A percentile compares a stretch with the other conserved stretches of the same genome.
Conservation (phyloP, 345 rosid species). For the Xanthoceras sorbifolium region DNA sequence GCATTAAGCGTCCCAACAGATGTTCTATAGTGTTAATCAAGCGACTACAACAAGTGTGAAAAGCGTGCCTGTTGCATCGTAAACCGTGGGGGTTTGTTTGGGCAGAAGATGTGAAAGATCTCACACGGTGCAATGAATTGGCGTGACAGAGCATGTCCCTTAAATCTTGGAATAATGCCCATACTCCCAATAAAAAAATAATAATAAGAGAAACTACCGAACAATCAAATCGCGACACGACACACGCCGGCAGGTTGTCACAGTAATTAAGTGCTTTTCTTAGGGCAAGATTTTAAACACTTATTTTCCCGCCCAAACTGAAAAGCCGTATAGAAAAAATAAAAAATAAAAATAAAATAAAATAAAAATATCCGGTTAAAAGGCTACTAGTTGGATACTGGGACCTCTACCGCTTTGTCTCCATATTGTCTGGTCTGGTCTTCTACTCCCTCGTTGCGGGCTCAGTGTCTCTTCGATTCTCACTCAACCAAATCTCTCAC, state of each 20-base stretch:
- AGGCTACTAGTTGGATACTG: neutral
- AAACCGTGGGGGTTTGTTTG: no score
- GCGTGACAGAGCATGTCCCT: neutral
- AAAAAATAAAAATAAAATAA: neutral
- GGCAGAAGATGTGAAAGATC: no score
- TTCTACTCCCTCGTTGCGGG: neutral
- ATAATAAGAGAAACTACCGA: neutral
- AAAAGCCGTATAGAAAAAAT: neutral
- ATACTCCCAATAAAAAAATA: neutral
- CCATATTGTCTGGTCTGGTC: neutral
- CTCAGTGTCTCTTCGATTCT: neutral
- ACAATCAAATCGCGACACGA: neutral
- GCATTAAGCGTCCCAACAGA: no score
- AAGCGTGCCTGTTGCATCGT: no score
- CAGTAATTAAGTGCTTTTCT: slow-evolving; percentile 9
- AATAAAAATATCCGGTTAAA: neutral
- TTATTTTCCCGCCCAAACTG: slow-evolving; percentile 33
- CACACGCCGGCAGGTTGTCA: neutral
- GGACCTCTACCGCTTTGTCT: neutral
- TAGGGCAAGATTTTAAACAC: neutral
- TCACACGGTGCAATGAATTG: neutral
- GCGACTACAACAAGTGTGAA: no score
- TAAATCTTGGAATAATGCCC: neutral
- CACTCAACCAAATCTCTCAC: neutral
- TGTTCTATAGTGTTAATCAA: no score